Evolutionary conservation across 495 filamentous ascomycete genomes (phyloP).

Genomic region (Pyrenopolyporus hunteri): DNA sequence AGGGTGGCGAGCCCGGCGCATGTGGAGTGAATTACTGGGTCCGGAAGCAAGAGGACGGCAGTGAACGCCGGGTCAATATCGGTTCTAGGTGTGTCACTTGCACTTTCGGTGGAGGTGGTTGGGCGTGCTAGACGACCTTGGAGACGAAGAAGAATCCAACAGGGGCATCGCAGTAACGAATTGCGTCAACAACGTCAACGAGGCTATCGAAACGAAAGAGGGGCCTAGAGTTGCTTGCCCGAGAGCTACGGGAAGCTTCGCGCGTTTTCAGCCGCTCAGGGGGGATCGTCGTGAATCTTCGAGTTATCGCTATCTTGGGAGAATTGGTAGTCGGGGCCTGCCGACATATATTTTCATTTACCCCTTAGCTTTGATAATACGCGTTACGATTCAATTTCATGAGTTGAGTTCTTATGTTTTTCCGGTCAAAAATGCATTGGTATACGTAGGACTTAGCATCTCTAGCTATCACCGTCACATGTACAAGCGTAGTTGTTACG

Average conservation of each 20-base stretch:
- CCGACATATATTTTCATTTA: background rate
- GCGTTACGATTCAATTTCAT: background rate
- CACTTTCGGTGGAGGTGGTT: conserved; percentile 78
- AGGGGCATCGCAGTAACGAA: background rate
- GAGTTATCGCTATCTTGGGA: background rate
- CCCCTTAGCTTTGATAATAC: background rate
- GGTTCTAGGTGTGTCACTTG: conserved; percentile 78
- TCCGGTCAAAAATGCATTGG: too few relatives aligned
- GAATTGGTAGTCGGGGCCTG: background rate
- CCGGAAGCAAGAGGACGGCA: conserved; percentile 42
- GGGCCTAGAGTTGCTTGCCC: conserved; percentile 17
- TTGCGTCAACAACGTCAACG: conserved; percentile 4
- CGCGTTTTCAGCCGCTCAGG: conserved; percentile 20
- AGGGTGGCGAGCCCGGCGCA: conserved; percentile 79
- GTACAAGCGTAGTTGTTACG: too few relatives aligned
- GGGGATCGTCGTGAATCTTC: conserved; percentile 10
- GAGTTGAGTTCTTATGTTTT: too few relatives aligned
- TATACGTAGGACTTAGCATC: too few relatives aligned
- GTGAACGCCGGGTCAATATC: conserved; percentile 73
- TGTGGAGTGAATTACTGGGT: conserved; percentile 89
- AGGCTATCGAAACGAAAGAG: conserved; percentile 9
- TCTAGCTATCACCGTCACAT: too few relatives aligned
- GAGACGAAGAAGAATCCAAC: background rate
- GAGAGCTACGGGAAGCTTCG: conserved; percentile 26
- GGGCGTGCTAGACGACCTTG: conserved; percentile 49